Evolutionary conservation across 2,329 filamentous ascomycete genomes (phyloP).

Genomic region (Epicoccum sorghinum): DNA sequence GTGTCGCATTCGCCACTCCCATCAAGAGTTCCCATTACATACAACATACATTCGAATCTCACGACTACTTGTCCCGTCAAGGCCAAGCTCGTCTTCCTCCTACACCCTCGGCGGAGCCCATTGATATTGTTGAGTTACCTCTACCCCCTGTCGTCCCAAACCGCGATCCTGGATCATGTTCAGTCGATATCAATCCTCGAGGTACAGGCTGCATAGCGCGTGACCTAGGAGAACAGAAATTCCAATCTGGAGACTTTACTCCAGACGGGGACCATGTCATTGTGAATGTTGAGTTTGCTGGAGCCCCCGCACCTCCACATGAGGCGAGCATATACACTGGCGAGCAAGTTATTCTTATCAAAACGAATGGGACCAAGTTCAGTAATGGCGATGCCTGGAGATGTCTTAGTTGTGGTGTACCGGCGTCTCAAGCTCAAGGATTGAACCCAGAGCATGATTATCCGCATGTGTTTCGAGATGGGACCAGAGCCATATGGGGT

Average conservation of each 20-base stretch:
- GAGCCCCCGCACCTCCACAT: slow-evolving; percentile 49
- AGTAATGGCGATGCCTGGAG: slow-evolving; percentile 56
- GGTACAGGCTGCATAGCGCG: slow-evolving; percentile 49
- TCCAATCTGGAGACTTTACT: slow-evolving; percentile 46
- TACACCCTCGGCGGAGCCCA: neutral
- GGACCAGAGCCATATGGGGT: slow-evolving; percentile 45
- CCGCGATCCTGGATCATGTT: slow-evolving; percentile 41
- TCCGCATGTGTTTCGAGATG: slow-evolving; percentile 52
- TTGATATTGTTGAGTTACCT: slow-evolving; percentile 46
- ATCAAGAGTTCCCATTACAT: too few relatives aligned
- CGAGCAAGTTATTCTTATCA: slow-evolving; percentile 49
- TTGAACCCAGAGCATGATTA: slow-evolving; percentile 43
- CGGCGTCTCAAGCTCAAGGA: slow-evolving; percentile 38
- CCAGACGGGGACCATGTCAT: slow-evolving; percentile 54
- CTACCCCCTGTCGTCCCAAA: slow-evolving; percentile 46
- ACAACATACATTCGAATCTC: neutral
- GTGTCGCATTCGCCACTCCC: too few relatives aligned
- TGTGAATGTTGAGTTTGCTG: slow-evolving; percentile 49
- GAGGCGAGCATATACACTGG: slow-evolving; percentile 52
- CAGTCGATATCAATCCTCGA: slow-evolving; percentile 40
- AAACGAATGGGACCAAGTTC: slow-evolving; percentile 51
- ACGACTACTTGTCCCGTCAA: neutral
- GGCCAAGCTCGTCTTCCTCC: neutral
- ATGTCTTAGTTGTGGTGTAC: slow-evolving; percentile 55
- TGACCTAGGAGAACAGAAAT: slow-evolving; percentile 7